Conservation (phyloP, 768 basidiomycete species). For the Pleurotus djamor region DNA sequence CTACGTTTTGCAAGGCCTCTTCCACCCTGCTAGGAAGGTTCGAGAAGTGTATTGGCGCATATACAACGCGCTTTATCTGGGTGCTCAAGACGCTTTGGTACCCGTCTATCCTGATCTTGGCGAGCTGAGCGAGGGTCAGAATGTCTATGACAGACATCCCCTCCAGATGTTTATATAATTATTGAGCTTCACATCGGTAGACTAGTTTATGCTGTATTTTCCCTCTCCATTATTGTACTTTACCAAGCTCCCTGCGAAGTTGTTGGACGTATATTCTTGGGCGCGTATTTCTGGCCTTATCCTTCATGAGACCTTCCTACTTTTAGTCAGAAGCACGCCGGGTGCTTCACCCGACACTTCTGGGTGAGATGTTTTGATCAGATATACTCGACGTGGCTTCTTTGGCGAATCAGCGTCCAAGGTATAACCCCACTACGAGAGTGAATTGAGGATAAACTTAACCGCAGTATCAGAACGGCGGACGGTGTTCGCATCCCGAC, state of each 20-base stretch:
- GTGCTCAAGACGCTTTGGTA: conserved; percentile 87
- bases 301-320: no score
- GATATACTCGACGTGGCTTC: no score
- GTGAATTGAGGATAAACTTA: no score
- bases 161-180: conserved; percentile 79
- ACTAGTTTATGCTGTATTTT: neutral
- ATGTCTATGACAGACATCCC: conserved; percentile 83
- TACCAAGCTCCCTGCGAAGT: neutral
- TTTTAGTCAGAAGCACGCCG: no score
- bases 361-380: no score
- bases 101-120: conserved; percentile 93
- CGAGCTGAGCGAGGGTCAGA: conserved; percentile 89
- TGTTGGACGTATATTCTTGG: no score
- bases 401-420: no score
- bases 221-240: conserved; percentile 3
- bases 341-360: no score
- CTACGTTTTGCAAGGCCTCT: conserved; percentile 92
- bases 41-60: conserved; percentile 98
- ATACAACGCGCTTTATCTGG: conserved; percentile 93
- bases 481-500: no score
- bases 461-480: no score
- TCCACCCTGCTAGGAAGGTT: conserved; percentile 97
- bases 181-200: neutral
- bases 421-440: no score
- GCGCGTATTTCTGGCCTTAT: no score